These are phyloP conservation scores for Didymella sp. DNA, from an alignment of 2,329 filamentous ascomycete genomes.

Conservation along the genomic window DNA sequence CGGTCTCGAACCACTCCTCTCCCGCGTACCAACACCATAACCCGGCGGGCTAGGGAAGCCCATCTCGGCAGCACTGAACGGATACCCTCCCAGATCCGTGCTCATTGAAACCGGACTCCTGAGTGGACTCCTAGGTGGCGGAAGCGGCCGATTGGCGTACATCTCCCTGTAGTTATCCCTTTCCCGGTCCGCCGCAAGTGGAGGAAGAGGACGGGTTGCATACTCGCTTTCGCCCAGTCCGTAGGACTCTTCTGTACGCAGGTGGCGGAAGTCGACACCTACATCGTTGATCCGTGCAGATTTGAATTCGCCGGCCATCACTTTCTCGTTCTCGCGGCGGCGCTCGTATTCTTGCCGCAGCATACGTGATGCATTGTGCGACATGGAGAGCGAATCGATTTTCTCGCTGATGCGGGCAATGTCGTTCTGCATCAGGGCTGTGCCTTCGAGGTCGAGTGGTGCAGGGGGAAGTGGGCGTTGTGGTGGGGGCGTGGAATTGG, in stretches of 20 bases:
- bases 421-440: constrained; percentile 37
- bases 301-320: constrained; percentile 39
- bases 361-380: constrained; percentile 14
- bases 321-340: constrained; percentile 39
- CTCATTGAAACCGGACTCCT: constrained; percentile 12
- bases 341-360: constrained; percentile 29
- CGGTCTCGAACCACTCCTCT: constrained; percentile 4
- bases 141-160: constrained; percentile 4
- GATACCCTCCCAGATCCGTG: constrained; percentile 22
- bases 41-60: constrained; percentile 30
- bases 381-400: constrained; percentile 38
- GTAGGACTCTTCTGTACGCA: constrained; percentile 1
- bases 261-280: constrained; percentile 2
- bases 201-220: neutral
- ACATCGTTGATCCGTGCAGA: constrained; percentile 10
- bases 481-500: constrained; percentile 4
- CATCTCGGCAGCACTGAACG: constrained; percentile 26
- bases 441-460: constrained; percentile 27
- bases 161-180: neutral
- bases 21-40: constrained; percentile 10
- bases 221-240: neutral
- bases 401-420: constrained; percentile 44
- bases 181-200: too few relatives aligned
- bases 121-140: constrained; percentile 9
- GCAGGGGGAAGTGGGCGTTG: constrained; percentile 21